Conservation (phyloP, 495 filamentous ascomycete species). For the Penicillium paxilli region DNA sequence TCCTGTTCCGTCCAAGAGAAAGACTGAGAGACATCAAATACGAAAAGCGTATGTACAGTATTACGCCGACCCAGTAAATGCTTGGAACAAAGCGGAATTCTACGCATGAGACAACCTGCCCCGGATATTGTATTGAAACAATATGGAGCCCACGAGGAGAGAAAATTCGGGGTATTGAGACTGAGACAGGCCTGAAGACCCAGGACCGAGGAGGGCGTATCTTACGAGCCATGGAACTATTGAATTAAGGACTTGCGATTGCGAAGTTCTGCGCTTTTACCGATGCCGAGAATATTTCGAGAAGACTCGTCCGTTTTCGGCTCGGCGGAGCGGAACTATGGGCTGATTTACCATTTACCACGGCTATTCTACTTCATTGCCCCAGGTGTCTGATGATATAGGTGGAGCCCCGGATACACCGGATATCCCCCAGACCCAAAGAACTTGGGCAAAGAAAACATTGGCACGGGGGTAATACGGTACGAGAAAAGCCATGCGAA, state of each 20-base stretch:
- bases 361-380: not conserved
- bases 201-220: not conserved
- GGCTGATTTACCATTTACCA: not conserved
- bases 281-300: not conserved
- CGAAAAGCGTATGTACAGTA: too few relatives aligned
- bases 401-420: not conserved
- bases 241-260: not conserved
- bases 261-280: not conserved
- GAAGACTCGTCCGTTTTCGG: slow-evolving; percentile 9
- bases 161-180: too few relatives aligned
- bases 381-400: not conserved
- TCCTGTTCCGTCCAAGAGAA: too few relatives aligned
- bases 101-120: too few relatives aligned
- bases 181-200: not conserved
- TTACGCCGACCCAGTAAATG: too few relatives aligned
- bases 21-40: too few relatives aligned
- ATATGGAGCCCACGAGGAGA: too few relatives aligned
- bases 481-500: not conserved
- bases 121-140: too few relatives aligned
- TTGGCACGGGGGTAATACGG: not conserved
- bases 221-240: not conserved
- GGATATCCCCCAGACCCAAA: not conserved
- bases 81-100: too few relatives aligned
- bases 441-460: not conserved
- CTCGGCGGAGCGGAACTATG: slow-evolving; percentile 25